Conservation (phyloP, 1,284 basidiomycete genomes). For the Puccinia horiana region DNA sequence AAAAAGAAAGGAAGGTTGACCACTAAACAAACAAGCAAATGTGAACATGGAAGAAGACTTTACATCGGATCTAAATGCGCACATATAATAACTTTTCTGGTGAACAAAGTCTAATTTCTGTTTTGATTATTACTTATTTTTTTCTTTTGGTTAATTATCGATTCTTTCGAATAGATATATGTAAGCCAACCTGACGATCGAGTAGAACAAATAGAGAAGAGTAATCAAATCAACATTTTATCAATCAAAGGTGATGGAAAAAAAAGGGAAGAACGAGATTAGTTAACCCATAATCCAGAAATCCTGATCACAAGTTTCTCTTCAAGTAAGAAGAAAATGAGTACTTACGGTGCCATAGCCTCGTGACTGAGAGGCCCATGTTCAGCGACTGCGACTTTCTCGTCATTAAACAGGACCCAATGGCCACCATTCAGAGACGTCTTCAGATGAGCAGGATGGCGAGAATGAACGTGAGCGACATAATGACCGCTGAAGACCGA, state of each 20-base stretch:
- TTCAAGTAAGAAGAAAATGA: not conserved
- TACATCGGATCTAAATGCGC: no score
- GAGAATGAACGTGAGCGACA: slow-evolving; percentile 71
- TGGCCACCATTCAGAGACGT: slow-evolving; percentile 57
- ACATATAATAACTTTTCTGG: no score
- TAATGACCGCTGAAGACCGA: slow-evolving; percentile 94
- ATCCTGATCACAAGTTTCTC: no score
- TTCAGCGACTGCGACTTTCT: slow-evolving; percentile 64
- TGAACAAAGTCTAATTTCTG: no score
- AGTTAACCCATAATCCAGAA: not conserved
- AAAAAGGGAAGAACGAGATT: not conserved
- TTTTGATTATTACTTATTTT: no score
- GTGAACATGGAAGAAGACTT: no score
- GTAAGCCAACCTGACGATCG: slow-evolving; percentile 30
- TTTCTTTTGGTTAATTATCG: not conserved
- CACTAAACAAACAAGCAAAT: no score
- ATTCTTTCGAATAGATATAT: slow-evolving; percentile 43
- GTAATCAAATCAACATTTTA: no score
- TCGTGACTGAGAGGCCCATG: slow-evolving; percentile 25
- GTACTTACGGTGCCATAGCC: slow-evolving; percentile 34
- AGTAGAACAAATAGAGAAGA: not conserved
- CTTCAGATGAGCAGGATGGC: slow-evolving; percentile 50
- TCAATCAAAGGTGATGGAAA: not conserved
- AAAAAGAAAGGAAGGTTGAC: no score
- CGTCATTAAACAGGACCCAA: slow-evolving; percentile 92